Evolutionary conservation across 495 filamentous ascomycete species (phyloP), one percentile per base, ranked within the genome.

Genomic region (Hypomontagnella submonticulosa): DNA sequence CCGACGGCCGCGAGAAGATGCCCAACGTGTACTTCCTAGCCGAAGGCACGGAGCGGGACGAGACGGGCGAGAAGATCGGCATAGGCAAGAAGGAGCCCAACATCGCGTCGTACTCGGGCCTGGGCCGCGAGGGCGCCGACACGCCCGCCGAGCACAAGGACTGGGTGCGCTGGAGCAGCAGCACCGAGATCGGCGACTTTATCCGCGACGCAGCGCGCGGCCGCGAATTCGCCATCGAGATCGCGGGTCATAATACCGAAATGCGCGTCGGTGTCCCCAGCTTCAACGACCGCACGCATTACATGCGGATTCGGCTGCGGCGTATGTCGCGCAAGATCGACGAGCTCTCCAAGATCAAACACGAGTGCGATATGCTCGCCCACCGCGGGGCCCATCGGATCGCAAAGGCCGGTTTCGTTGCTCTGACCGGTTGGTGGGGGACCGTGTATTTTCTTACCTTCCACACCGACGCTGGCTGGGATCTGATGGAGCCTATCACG

Each of bases 121-220:
- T 84, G 2, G 86, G 86, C n/a, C 81, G 80, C 49, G 84, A 87
- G 56, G 69, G 61, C 34, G 73, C 69, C 12, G 57, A 55, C 4
- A 74, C 71, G 0, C 68, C 68, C 0, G 60, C 77, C 19, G 63
- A 78, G 57, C 70, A 77, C 19, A 54, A 75, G 37, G 62, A 84
- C 18, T 93, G 93, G 78, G 91, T 97, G 0, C 90, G 92, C n/a
- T 98, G 94, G 94, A 92, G 90, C 15, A 85, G 86, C 37, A 88
- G 87, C 12, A 97, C 93, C 8, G 94, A 97, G 67, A 88, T 98
- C 23, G 94, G 93, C 8, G 93, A 97, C 77, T 98, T 98, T 75
- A 92, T 98, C 61, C 90, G 92, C 4, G 94, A 97, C 69, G 93
- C 94, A 0, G 89, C 93, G 3, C 83, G 92, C 0, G 89, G 88